Conservation (phyloP, 208 protist species). For the Strigomonas oncopelti region DNA sequence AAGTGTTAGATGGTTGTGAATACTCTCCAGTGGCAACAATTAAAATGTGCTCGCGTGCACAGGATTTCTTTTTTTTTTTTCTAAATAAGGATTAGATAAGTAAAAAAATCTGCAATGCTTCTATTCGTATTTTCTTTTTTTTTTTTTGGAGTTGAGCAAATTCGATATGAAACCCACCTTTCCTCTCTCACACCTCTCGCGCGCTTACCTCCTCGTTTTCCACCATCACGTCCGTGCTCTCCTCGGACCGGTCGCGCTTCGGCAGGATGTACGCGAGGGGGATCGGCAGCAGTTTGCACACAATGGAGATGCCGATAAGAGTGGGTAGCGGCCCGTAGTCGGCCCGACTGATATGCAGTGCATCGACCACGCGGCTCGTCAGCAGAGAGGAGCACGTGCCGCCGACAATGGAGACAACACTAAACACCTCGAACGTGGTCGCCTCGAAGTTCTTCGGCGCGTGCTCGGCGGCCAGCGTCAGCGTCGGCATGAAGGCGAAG, state of each 20-base stretch:
- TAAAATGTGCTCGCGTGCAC: background rate
- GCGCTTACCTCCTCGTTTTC: background rate
- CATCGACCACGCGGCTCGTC: slow-evolving; percentile 24
- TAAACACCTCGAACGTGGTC: slow-evolving; percentile 48
- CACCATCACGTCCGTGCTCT: background rate
- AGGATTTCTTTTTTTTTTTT: background rate
- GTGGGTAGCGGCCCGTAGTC: slow-evolving; percentile 30
- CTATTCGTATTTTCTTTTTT: background rate
- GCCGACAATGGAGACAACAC: slow-evolving; percentile 32
- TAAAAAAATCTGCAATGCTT: background rate
- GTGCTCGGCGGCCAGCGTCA: slow-evolving; percentile 49
- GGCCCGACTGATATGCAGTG: slow-evolving; percentile 20
- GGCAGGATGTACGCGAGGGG: slow-evolving; percentile 38
- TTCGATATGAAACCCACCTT: no score
- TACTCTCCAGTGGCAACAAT: background rate
- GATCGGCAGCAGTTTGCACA: slow-evolving; percentile 42
- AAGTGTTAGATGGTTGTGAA: background rate
- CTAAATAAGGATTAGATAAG: background rate
- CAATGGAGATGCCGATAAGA: slow-evolving; percentile 27
- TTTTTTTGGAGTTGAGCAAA: background rate
- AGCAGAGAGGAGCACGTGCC: slow-evolving; percentile 32
- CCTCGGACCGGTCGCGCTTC: slow-evolving; percentile 10
- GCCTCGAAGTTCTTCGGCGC: slow-evolving; percentile 44
- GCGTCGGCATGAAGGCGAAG: slow-evolving; percentile 57
- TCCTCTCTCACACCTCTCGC: background rate